phyloP scores from a whole-genome alignment of 306 rosid species.

The Sindora glabra region DNA sequence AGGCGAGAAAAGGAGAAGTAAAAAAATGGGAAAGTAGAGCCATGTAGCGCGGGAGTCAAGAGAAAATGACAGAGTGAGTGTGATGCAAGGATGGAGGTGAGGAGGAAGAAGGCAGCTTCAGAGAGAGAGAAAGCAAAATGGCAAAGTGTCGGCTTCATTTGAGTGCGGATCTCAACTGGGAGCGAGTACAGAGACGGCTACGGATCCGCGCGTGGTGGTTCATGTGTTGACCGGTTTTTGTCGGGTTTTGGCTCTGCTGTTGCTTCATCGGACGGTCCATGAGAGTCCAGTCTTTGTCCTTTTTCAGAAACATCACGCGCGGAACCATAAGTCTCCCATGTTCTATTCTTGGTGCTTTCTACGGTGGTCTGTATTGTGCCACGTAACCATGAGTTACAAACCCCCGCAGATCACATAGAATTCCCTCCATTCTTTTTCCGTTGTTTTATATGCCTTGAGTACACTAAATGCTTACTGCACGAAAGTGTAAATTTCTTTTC shows the following conservation, averaged over 20 bases:
- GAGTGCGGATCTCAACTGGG: conserved; percentile 12
- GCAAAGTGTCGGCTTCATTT: conserved; percentile 25
- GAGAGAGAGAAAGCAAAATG: background rate
- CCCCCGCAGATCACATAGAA: too few species aligned
- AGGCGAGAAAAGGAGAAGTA: conserved; percentile 25
- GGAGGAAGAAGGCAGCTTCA: background rate
- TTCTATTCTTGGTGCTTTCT: background rate
- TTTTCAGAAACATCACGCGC: background rate
- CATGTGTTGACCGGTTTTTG: background rate
- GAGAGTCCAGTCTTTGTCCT: background rate
- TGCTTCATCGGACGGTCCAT: conserved; percentile 2
- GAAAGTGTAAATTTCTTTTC: too few species aligned
- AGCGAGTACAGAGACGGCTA: background rate
- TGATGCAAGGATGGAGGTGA: background rate
- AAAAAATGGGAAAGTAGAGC: conserved; percentile 36
- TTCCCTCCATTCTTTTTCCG: too few species aligned
- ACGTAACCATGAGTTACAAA: too few species aligned
- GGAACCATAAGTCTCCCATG: background rate
- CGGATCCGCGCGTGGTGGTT: conserved; percentile 10
- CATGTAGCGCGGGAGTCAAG: background rate
- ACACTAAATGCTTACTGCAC: too few species aligned
- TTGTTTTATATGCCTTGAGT: too few species aligned
- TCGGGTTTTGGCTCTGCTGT: conserved; percentile 12
- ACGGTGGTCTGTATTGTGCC: too few species aligned
- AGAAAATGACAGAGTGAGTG: conserved; percentile 1